These are phyloP conservation scores for Eucalyptus marginata DNA, from an alignment of 345 rosid genomes.

Conservation along the genomic window DNA sequence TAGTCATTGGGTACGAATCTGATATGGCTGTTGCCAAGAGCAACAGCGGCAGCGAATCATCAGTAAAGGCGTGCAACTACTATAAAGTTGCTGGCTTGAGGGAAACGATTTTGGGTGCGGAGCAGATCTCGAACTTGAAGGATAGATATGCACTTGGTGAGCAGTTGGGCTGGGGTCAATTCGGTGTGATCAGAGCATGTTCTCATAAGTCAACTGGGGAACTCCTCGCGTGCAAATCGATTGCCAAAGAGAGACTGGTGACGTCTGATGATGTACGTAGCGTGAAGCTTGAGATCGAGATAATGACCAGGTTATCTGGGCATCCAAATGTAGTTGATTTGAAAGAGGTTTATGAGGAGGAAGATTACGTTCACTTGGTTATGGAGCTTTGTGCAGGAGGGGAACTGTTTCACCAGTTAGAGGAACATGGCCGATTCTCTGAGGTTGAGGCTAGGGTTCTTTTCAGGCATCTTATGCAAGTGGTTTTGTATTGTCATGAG, in stretches of 20 bases:
- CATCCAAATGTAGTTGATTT: constrained; percentile 64
- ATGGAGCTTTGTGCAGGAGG: constrained; percentile 79
- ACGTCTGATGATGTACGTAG: constrained; percentile 39
- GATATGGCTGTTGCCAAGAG: constrained; percentile 46
- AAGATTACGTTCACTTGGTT: constrained; percentile 45
- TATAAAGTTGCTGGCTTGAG: constrained; percentile 24
- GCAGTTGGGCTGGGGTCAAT: constrained; percentile 67
- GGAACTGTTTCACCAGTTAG: constrained; percentile 48
- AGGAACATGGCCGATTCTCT: constrained; percentile 42
- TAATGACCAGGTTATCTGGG: constrained; percentile 61
- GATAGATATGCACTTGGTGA: constrained; percentile 39
- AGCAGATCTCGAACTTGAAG: constrained; percentile 29
- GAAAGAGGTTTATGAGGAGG: constrained; percentile 66
- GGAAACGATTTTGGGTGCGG: constrained; percentile 35
- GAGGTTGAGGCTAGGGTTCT: constrained; percentile 46
- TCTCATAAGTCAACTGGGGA: constrained; percentile 50
- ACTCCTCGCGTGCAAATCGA: constrained; percentile 51
- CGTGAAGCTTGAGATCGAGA: constrained; percentile 62
- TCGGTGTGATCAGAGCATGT: constrained; percentile 56
- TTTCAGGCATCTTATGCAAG: constrained; percentile 54
- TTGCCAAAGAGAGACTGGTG: constrained; percentile 49
- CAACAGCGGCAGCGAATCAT: constrained; percentile 16
- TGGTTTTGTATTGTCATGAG: constrained; percentile 52
- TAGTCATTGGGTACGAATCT: constrained; percentile 2
- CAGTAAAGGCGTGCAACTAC: constrained; percentile 23